Conservation (phyloP, 2,329 filamentous ascomycete genomes). For the Colletotrichum scovillei region DNA sequence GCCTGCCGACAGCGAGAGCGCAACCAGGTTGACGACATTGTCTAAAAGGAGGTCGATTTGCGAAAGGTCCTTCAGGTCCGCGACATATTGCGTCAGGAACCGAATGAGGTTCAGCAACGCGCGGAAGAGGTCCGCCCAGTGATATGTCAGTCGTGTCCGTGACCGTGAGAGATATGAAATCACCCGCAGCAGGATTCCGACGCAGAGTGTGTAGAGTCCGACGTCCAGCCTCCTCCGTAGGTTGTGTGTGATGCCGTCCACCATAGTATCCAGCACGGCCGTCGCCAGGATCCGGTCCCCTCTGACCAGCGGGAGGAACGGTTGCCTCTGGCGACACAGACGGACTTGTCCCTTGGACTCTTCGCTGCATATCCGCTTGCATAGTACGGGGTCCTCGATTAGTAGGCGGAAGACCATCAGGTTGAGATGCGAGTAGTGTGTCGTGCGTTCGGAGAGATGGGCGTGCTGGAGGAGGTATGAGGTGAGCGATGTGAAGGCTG, state of each 20-base stretch:
- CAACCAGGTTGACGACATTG: slow-evolving; percentile 83
- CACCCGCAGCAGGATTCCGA: slow-evolving; percentile 85
- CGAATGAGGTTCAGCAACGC: slow-evolving; percentile 87
- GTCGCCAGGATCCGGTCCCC: slow-evolving; percentile 80
- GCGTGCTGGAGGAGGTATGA: slow-evolving; percentile 96
- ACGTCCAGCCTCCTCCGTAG: slow-evolving; percentile 86
- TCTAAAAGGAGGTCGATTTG: slow-evolving; percentile 81
- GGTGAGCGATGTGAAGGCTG: slow-evolving; percentile 85
- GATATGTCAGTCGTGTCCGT: slow-evolving; percentile 84
- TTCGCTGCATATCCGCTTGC: slow-evolving; percentile 85
- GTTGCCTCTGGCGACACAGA: slow-evolving; percentile 88
- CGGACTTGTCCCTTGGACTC: slow-evolving; percentile 80
- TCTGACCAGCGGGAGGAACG: slow-evolving; percentile 81
- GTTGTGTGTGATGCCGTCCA: slow-evolving; percentile 95
- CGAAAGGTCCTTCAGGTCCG: slow-evolving; percentile 76
- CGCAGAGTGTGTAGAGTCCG: slow-evolving; percentile 82
- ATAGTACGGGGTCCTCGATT: slow-evolving; percentile 84
- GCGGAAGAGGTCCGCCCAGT: slow-evolving; percentile 96
- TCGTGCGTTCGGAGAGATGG: slow-evolving; percentile 81
- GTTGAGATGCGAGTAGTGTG: slow-evolving; percentile 86
- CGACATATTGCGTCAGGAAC: slow-evolving; percentile 88
- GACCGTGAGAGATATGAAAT: slow-evolving; percentile 87
- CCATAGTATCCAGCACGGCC: slow-evolving; percentile 84
- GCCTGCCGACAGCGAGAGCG: slow-evolving; percentile 84
- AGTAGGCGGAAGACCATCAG: slow-evolving; percentile 88